These are phyloP conservation scores for Boletus pseudopeckii DNA, from an alignment of 768 basidiomycete species.

Conservation along the genomic window DNA sequence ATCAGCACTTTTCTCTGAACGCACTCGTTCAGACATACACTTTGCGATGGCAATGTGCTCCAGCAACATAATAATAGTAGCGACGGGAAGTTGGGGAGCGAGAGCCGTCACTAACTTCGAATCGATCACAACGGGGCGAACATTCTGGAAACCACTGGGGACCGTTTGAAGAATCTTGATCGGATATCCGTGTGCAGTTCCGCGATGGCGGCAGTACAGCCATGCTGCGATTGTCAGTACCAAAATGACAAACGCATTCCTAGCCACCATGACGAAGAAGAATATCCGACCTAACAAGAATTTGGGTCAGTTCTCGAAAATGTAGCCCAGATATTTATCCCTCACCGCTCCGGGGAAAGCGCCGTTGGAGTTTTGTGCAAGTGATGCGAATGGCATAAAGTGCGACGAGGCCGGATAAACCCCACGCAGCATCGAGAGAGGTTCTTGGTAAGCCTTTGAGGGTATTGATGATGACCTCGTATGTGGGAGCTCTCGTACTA, in stretches of 20 bases:
- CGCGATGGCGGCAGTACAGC: slow-evolving; percentile 71
- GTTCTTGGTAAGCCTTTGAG: slow-evolving; percentile 76
- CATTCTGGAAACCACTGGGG: slow-evolving; percentile 75
- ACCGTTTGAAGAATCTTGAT: slow-evolving; percentile 83
- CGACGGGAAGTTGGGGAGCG: slow-evolving; percentile 72
- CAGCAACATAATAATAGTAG: slow-evolving; percentile 84
- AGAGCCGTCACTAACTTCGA: slow-evolving; percentile 59
- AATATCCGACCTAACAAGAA: slow-evolving; percentile 52
- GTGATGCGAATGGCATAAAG: slow-evolving; percentile 67
- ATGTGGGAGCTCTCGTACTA: slow-evolving; percentile 84
- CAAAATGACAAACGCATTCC: slow-evolving; percentile 87
- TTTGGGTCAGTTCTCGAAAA: background rate
- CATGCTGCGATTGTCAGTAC: slow-evolving; percentile 85
- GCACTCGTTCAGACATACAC: slow-evolving; percentile 45
- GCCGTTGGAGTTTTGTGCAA: slow-evolving; percentile 49
- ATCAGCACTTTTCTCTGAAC: slow-evolving; percentile 8
- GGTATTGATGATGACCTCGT: slow-evolving; percentile 87
- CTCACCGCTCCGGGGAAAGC: slow-evolving; percentile 63
- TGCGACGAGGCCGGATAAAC: slow-evolving; percentile 66
- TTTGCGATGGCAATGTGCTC: slow-evolving; percentile 99
- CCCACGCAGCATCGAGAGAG: slow-evolving; percentile 85
- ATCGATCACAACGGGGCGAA: slow-evolving; percentile 46
- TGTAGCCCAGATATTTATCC: background rate
- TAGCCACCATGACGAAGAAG: slow-evolving; percentile 75
- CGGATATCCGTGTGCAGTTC: slow-evolving; percentile 61